These are phyloP conservation scores for Phytophthora podocarpi DNA, from an alignment of 352 stramenopile species.

Conservation along the genomic window DNA sequence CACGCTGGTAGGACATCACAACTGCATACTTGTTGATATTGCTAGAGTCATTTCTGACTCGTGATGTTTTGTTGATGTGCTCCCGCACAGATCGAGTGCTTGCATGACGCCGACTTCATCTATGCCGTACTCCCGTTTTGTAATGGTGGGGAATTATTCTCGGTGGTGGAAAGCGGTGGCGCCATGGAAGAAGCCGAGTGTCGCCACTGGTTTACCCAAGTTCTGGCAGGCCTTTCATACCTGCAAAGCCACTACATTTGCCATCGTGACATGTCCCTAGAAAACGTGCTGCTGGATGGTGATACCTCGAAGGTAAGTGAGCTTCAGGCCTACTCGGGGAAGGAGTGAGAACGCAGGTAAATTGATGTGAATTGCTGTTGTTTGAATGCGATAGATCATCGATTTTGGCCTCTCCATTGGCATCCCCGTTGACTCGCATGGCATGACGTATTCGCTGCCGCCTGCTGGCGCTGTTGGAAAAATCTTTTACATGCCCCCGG, in stretches of 20 bases:
- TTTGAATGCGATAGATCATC: slow-evolving; percentile 61
- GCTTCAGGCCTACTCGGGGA: not conserved
- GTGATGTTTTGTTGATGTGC: not conserved
- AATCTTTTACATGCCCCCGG: slow-evolving; percentile 91
- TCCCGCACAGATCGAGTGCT: slow-evolving; percentile 66
- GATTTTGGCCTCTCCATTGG: slow-evolving; percentile 88
- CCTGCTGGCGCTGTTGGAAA: slow-evolving; percentile 84
- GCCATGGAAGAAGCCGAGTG: slow-evolving; percentile 80
- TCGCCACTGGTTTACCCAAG: slow-evolving; percentile 86
- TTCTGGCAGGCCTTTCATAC: slow-evolving; percentile 79
- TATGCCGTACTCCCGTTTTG: slow-evolving; percentile 87
- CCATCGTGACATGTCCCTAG: slow-evolving; percentile 88
- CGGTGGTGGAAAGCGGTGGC: slow-evolving; percentile 79
- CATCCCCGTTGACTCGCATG: slow-evolving; percentile 81
- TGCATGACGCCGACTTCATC: slow-evolving; percentile 86
- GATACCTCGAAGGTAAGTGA: slow-evolving; percentile 76
- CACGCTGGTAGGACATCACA: slow-evolving; percentile 54
- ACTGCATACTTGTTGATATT: not conserved
- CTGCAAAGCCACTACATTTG: slow-evolving; percentile 86
- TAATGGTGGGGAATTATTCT: slow-evolving; percentile 86
- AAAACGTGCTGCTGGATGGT: slow-evolving; percentile 86
- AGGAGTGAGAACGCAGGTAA: not conserved
- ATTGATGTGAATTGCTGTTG: not conserved
- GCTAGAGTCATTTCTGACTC: not conserved
- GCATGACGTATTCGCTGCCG: slow-evolving; percentile 87